Evolutionary conservation across 2,329 filamentous ascomycete species (phyloP).

Genomic region (Colletotrichum sp.): DNA sequence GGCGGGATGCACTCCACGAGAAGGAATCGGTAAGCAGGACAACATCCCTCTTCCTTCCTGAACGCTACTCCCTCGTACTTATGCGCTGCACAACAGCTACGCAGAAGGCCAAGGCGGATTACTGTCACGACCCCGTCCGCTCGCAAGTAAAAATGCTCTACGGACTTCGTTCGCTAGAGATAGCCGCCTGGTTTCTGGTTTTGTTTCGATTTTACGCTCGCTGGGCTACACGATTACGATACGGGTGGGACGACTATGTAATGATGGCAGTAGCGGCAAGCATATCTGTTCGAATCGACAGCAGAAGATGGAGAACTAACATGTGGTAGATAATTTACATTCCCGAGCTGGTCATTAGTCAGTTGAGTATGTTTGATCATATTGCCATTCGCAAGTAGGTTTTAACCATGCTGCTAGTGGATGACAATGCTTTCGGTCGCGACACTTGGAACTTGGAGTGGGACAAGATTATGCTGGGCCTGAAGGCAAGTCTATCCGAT

Average conservation of each 20-base stretch:
- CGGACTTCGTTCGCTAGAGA: background rate
- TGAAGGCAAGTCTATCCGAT: background rate
- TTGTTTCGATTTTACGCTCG: background rate
- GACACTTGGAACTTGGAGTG: conserved; percentile 1
- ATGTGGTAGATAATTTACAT: background rate
- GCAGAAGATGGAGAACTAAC: background rate
- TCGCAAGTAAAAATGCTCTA: background rate
- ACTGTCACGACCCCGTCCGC: background rate
- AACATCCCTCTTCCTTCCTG: background rate
- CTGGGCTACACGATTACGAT: background rate
- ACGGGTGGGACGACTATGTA: background rate
- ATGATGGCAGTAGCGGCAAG: background rate
- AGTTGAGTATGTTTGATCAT: background rate
- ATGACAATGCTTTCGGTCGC: background rate
- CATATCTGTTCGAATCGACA: background rate
- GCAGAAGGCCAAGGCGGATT: background rate
- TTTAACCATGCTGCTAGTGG: background rate
- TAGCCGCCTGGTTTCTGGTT: background rate
- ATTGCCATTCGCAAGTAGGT: background rate
- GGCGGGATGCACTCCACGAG: background rate
- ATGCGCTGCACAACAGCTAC: background rate
- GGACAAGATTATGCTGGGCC: background rate
- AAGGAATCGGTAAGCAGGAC: background rate
- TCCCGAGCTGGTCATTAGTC: background rate
- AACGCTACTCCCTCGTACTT: background rate